Base-by-base conservation (phyloP, 2,329 filamentous ascomycete species). In the Pseudogymnoascus sp. region DNA sequence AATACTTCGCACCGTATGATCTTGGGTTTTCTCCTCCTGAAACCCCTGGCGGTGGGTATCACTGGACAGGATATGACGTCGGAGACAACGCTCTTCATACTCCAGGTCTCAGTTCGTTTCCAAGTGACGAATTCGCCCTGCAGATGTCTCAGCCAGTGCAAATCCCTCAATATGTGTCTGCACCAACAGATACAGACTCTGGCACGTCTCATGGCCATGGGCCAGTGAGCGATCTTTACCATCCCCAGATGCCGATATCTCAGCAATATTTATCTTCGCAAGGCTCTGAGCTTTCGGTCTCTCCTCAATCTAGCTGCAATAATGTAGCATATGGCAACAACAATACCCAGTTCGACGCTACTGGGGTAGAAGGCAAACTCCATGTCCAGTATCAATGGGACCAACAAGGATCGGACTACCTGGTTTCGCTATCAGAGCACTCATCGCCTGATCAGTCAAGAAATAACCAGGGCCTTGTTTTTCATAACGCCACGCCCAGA, bases 1-100 rank as follows among this genome's bases (percentile, higher is more conserved):
- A 12, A 16, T 64, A 38, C 36, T 63, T 63, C 56, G 23, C 49
- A 8, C 16, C 49, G 14, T 37, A 28, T 25, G 62, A 42, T 6
- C 25, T 64, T 7, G 60, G 60, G 28, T 61, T 42, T 37, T 62
- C 63, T 5, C 63, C 63, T 40, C 63, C 63, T 5, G 63, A 64
- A 31, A 64, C 63, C 23, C 63, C 63, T 28, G 59, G 42, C 21
- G 34, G 34, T 16, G 53, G 59, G 1, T 37, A 42, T 16, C 37
- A 53, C 34, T 64, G 60, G 63, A 46, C 21, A 14, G 59, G 59
- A 60, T 64, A 42, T 43, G 42, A 62, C 12, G 60, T 64, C 1
- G 21, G 40, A 14, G 63, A 64, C 38, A 60, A 56, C 25, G 25
- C 60, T 23, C 28, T 64, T 38, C 63, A 62, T 53, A 64, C 63